Conservation (phyloP, 805 yeast species). For the Candida ovalis region DNA sequence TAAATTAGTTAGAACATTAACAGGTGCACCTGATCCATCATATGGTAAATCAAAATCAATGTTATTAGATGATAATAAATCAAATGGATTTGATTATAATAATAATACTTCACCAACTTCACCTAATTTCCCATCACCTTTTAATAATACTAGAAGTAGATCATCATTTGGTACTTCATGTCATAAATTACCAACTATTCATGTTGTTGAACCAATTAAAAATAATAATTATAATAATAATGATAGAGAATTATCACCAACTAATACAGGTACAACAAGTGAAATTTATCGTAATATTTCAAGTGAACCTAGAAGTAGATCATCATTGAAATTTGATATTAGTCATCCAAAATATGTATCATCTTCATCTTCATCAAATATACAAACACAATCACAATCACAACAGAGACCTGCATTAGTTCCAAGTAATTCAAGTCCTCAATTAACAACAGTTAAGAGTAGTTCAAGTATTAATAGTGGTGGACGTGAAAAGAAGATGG, state of each 20-base stretch:
- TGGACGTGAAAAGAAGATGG: constrained; percentile 14
- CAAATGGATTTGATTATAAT: too few species aligned
- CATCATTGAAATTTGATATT: constrained; percentile 22
- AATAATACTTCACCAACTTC: not conserved
- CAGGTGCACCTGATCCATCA: constrained; percentile 36
- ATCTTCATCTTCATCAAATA: not conserved
- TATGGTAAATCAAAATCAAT: constrained; percentile 27
- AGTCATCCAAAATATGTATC: constrained; percentile 18
- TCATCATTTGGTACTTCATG: too few species aligned
- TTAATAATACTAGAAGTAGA: too few species aligned
- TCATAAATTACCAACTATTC: constrained; percentile 10
- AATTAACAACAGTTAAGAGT: constrained; percentile 6
- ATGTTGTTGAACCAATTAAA: constrained; percentile 1
- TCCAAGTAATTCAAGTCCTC: constrained; percentile 6
- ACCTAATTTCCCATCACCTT: not conserved
- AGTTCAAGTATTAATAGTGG: not conserved
- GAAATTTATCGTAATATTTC: constrained; percentile 10
- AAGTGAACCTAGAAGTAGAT: constrained; percentile 16
- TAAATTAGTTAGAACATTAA: constrained; percentile 37
- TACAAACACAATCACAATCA: too few species aligned
- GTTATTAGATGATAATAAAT: constrained; percentile 21
- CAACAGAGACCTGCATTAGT: not conserved
- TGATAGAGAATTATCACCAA: not conserved
- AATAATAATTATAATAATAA: not conserved
- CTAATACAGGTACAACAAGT: not conserved